Percentiles rank a stretch among this genome's conserved stretches.
Conservation (phyloP, 2,329 filamentous ascomycete genomes). For the Penicillium sp. region DNA sequence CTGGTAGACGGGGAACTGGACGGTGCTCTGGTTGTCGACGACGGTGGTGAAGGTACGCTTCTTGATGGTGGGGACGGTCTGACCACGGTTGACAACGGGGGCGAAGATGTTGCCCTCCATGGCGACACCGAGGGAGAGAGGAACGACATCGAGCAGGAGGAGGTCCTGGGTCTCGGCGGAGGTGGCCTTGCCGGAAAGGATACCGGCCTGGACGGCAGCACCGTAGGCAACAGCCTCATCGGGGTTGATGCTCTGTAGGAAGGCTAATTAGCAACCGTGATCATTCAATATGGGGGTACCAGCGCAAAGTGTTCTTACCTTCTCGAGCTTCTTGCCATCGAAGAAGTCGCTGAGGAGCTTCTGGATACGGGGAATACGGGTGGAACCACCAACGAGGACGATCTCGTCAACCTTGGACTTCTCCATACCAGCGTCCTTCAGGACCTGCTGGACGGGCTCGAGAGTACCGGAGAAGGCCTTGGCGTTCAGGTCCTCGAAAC, state of each 20-base stretch:
- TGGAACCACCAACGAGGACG: constrained; percentile 96
- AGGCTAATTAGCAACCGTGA: constrained; percentile 4
- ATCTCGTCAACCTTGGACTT: constrained; percentile 96
- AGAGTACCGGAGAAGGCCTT: constrained; percentile 91
- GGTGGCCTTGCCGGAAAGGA: constrained; percentile 95
- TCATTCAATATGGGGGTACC: neutral
- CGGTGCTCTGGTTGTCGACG: constrained; percentile 63
- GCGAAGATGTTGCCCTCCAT: constrained; percentile 99
- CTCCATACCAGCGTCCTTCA: constrained; percentile 83
- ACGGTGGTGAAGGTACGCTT: constrained; percentile 83
- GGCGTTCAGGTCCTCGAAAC: constrained; percentile 97
- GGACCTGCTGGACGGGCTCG: constrained; percentile 90
- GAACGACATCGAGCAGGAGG: constrained; percentile 90
- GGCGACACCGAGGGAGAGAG: constrained; percentile 93
- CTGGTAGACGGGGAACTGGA: constrained; percentile 90
- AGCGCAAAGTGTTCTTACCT: constrained; percentile 41
- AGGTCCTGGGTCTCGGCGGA: constrained; percentile 92
- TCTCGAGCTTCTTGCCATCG: constrained; percentile 99
- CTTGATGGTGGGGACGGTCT: constrained; percentile 73
- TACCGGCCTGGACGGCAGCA: constrained; percentile 97
- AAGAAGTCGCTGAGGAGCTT: constrained; percentile 99
- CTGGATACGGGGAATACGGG: constrained; percentile 98
- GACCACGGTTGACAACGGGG: constrained; percentile 75
- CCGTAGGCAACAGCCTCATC: constrained; percentile 99
- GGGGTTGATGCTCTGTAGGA: constrained; percentile 77